These are phyloP conservation scores for Hypoxylon sp. DNA, from an alignment of 2,329 filamentous ascomycete genomes.

Conservation along the genomic window DNA sequence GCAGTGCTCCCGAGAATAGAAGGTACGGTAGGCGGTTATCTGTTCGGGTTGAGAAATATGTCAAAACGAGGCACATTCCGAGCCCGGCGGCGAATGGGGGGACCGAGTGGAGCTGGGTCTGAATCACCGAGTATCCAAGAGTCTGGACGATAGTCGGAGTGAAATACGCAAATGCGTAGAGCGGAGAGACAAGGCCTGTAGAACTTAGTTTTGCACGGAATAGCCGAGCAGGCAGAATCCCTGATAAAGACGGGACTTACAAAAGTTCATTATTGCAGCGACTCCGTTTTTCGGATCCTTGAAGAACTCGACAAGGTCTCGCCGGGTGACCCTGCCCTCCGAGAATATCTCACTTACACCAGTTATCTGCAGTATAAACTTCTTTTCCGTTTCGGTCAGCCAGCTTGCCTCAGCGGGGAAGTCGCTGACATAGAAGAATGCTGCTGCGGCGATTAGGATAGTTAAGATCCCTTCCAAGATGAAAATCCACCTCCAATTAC, in stretches of 20 bases:
- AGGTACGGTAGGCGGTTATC: slow-evolving; percentile 23
- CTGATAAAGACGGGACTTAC: slow-evolving; percentile 48
- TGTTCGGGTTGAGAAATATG: slow-evolving; percentile 8
- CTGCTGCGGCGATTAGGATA: slow-evolving; percentile 52
- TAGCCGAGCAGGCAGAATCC: neutral
- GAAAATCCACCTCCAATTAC: slow-evolving; percentile 76
- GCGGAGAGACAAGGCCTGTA: neutral
- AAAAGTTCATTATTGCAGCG: slow-evolving; percentile 44
- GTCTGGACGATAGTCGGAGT: slow-evolving; percentile 55
- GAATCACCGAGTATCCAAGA: slow-evolving; percentile 54
- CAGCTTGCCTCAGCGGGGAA: slow-evolving; percentile 42
- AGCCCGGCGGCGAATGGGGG: slow-evolving; percentile 57
- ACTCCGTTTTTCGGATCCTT: slow-evolving; percentile 30
- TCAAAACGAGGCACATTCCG: slow-evolving; percentile 53
- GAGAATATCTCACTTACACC: slow-evolving; percentile 5
- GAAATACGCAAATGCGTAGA: slow-evolving; percentile 56
- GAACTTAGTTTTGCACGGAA: neutral
- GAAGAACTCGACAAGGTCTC: slow-evolving; percentile 30
- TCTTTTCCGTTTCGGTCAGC: slow-evolving; percentile 50
- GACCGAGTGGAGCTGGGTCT: slow-evolving; percentile 56
- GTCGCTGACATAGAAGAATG: slow-evolving; percentile 49
- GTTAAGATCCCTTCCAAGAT: slow-evolving; percentile 63
- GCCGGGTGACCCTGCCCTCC: slow-evolving; percentile 20
- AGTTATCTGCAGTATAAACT: slow-evolving; percentile 48
- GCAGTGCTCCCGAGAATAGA: slow-evolving; percentile 2